These are phyloP conservation scores for Acacia melanoxylon DNA, from an alignment of 306 rosid genomes.

Conservation along the genomic window DNA sequence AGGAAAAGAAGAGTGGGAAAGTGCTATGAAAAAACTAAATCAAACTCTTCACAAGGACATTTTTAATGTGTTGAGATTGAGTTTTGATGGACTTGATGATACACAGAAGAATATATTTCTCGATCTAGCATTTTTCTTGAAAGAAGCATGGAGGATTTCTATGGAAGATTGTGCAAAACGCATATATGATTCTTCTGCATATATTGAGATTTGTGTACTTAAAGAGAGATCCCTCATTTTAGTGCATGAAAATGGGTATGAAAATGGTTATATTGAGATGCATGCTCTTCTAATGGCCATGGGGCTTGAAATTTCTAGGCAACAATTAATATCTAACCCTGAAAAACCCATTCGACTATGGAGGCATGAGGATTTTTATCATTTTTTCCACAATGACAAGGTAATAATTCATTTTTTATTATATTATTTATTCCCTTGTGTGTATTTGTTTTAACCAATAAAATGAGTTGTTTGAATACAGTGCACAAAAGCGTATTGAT, in stretches of 20 bases:
- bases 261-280: neutral
- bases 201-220: neutral
- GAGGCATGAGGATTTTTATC: neutral
- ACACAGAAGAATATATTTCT: neutral
- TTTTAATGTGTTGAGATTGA: neutral
- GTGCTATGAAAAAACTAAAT: neutral
- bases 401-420: neutral
- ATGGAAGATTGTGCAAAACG: neutral
- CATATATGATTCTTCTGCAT: neutral
- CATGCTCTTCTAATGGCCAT: neutral
- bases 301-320: neutral
- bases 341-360: neutral
- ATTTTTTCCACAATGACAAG: neutral
- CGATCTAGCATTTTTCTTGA: neutral
- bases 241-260: neutral
- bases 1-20: too few relatives aligned
- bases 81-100: conserved; percentile 18
- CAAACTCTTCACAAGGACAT: neutral
- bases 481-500: too few relatives aligned
- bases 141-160: neutral
- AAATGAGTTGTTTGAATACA: too few relatives aligned
- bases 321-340: neutral
- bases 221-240: neutral
- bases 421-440: neutral
- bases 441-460: neutral